Evolutionary conservation across 768 basidiomycete species (phyloP).

Genomic region (Hortiboletus campestris): DNA sequence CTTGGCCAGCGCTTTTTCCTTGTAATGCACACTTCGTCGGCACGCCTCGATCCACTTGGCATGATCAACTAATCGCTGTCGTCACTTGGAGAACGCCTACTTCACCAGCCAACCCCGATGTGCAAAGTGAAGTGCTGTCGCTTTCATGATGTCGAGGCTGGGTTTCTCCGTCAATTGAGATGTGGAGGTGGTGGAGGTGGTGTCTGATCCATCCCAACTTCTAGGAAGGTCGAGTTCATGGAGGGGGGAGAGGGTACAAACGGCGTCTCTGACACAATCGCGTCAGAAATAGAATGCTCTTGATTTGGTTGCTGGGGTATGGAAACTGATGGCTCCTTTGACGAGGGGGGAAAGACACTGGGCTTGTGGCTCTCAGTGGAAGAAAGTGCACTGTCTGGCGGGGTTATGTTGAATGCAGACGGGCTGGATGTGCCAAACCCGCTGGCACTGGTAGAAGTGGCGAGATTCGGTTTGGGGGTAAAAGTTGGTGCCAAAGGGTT

Average conservation of each 20-base stretch:
- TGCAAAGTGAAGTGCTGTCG: slow-evolving; percentile 40
- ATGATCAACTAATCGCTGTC: slow-evolving; percentile 42
- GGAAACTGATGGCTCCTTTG: not conserved
- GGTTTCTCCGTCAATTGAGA: slow-evolving; percentile 24
- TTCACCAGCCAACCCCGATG: too few relatives aligned
- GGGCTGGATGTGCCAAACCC: not conserved
- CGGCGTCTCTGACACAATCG: not conserved
- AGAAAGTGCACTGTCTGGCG: not conserved
- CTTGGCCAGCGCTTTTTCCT: slow-evolving; percentile 43
- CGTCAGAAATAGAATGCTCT: not conserved
- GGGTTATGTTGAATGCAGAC: not conserved
- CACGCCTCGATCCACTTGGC: slow-evolving; percentile 63
- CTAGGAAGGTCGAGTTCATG: slow-evolving; percentile 4
- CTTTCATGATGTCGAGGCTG: slow-evolving; percentile 32
- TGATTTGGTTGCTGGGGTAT: slow-evolving; percentile 1
- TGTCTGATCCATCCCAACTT: slow-evolving; percentile 7
- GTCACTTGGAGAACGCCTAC: slow-evolving; percentile 48
- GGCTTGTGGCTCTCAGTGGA: not conserved
- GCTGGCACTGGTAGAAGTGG: not conserved
- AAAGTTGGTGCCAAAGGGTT: slow-evolving; percentile 22
- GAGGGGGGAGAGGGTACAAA: slow-evolving; percentile 17
- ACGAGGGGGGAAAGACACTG: not conserved
- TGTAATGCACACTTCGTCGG: slow-evolving; percentile 58
- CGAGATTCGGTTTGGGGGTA: slow-evolving; percentile 1
- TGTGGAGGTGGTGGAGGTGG: slow-evolving; percentile 26